Evolutionary conservation across 148 eudicot species (phyloP).

Genomic region (Pharnaceum exiguum): DNA sequence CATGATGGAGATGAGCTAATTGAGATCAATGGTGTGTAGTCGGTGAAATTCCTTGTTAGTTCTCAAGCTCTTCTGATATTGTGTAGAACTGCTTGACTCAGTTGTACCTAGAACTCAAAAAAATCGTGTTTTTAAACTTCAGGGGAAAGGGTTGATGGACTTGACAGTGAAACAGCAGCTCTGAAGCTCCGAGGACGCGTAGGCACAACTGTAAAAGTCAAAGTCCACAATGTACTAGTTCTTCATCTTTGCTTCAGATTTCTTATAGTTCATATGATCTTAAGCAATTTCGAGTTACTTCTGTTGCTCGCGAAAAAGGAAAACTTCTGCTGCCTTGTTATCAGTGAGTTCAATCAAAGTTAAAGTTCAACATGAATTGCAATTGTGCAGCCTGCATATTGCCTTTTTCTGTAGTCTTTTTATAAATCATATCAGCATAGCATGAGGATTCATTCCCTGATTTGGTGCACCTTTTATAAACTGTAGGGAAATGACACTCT

Average conservation of each 20-base stretch:
- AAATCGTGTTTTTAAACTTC: slow-evolving; percentile 17
- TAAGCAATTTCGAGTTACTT: not conserved
- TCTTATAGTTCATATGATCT: not conserved
- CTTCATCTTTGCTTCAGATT: not conserved
- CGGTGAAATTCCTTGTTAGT: not conserved
- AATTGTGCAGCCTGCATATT: not conserved
- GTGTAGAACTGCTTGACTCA: not conserved
- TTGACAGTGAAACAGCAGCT: slow-evolving; percentile 84
- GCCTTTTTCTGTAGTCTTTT: not conserved
- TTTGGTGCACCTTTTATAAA: slow-evolving; percentile 6
- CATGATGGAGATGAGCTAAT: slow-evolving; percentile 84
- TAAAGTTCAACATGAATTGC: not conserved
- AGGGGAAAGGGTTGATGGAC: slow-evolving; percentile 79
- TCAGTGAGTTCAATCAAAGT: too few relatives aligned
- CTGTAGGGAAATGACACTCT: slow-evolving; percentile 47
- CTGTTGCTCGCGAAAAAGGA: too few relatives aligned
- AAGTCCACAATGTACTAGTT: slow-evolving; percentile 60
- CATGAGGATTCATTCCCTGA: not conserved
- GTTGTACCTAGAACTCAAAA: not conserved
- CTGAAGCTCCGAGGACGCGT: slow-evolving; percentile 88
- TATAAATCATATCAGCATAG: not conserved
- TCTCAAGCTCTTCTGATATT: not conserved
- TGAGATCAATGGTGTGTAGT: slow-evolving; percentile 69
- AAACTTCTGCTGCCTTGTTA: too few relatives aligned
- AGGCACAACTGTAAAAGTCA: slow-evolving; percentile 84